Percentiles rank a stretch among this genome's conserved stretches.
These are phyloP conservation scores for Prunus mume DNA, from an alignment of 306 rosid species.

Conservation along the genomic window DNA sequence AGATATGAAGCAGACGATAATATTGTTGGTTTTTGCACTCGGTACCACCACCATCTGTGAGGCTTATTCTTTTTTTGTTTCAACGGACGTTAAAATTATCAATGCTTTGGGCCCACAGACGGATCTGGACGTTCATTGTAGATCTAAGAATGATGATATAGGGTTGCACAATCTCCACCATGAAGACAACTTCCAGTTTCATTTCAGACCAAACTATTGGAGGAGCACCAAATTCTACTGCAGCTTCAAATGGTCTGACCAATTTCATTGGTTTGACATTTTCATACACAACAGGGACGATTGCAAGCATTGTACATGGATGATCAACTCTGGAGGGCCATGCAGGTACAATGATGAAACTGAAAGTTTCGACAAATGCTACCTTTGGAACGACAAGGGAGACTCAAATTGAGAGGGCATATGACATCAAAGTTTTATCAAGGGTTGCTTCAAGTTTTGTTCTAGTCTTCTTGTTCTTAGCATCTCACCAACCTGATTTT, in stretches of 20 bases:
- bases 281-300: background rate
- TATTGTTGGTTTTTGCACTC: too few relatives aligned
- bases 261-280: background rate
- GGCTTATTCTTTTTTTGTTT: too few relatives aligned
- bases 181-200: background rate
- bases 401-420: background rate
- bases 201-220: background rate
- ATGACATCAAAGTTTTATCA: too few relatives aligned
- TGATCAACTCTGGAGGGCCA: background rate
- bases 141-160: background rate
- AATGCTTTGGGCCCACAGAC: too few relatives aligned
- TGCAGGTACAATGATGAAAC: background rate
- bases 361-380: background rate
- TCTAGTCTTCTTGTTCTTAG: background rate
- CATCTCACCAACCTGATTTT: background rate
- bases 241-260: background rate
- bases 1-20: too few relatives aligned
- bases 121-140: too few relatives aligned
- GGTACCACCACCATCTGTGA: too few relatives aligned
- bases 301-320: background rate
- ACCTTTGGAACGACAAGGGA: background rate
- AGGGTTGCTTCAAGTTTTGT: background rate
- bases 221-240: background rate
- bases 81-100: too few relatives aligned
- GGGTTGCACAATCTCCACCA: background rate